phyloP scores from a whole-genome alignment of 2,329 filamentous ascomycete genomes.

The Arthroderma uncinatum region DNA sequence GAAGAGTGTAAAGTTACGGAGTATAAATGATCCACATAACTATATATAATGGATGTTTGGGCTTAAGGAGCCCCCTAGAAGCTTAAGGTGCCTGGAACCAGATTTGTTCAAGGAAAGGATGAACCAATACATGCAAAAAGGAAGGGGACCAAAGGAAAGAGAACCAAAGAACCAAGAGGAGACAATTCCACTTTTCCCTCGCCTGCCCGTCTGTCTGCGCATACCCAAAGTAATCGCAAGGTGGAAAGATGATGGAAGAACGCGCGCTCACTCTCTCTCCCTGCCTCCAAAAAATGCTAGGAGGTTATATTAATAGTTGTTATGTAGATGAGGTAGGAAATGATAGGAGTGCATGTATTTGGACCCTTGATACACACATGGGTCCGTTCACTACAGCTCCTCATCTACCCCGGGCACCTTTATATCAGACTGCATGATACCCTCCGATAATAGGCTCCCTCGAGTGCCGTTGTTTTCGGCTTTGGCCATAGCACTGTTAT shows the following conservation, averaged over 20 bases:
- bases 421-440: slow-evolving; percentile 6
- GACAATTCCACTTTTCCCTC: background rate
- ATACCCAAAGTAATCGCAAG: background rate
- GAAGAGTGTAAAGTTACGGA: background rate
- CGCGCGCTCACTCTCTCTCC: too few relatives aligned
- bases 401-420: slow-evolving; percentile 8
- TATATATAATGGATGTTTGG: background rate
- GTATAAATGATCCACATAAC: background rate
- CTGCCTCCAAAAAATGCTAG: background rate
- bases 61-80: background rate
- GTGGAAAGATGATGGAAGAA: background rate
- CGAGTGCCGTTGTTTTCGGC: background rate
- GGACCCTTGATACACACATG: background rate
- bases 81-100: background rate
- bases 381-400: slow-evolving; percentile 9
- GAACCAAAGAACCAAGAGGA: background rate
- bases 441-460: slow-evolving; percentile 3
- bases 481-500: background rate
- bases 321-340: background rate
- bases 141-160: background rate
- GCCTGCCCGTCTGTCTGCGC: background rate
- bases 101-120: background rate
- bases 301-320: background rate
- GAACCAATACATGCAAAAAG: background rate
- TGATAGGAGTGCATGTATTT: background rate